Evolutionary conservation across 1,284 basidiomycete genomes (phyloP).

Genomic region (Exobasidium cylindrosporum): DNA sequence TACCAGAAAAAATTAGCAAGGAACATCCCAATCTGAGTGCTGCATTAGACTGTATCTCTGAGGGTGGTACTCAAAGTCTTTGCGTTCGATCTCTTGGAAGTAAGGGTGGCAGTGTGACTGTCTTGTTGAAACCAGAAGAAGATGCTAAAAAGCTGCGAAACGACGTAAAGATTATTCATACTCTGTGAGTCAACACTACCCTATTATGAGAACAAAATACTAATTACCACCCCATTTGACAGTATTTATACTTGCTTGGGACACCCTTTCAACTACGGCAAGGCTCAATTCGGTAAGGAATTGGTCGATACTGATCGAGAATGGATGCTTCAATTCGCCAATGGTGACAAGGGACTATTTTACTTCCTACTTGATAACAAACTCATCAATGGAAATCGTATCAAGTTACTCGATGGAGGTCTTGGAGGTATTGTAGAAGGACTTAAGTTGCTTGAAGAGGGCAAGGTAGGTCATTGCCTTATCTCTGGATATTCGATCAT

Average conservation of each 20-base stretch:
- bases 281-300: slow-evolving; percentile 25
- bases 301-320: slow-evolving; percentile 22
- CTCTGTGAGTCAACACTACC: slow-evolving; percentile 9
- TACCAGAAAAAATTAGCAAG: slow-evolving; percentile 38
- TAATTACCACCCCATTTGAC: background rate
- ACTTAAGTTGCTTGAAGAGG: slow-evolving; percentile 37
- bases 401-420: slow-evolving; percentile 36
- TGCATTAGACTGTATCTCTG: slow-evolving; percentile 49
- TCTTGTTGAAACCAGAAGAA: slow-evolving; percentile 40
- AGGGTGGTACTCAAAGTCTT: slow-evolving; percentile 43
- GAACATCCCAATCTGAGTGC: slow-evolving; percentile 43
- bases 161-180: slow-evolving; percentile 36
- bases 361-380: slow-evolving; percentile 31
- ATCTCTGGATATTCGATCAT: too few relatives aligned
- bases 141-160: slow-evolving; percentile 36
- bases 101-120: slow-evolving; percentile 34
- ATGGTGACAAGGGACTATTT: slow-evolving; percentile 24
- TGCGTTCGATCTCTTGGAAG: slow-evolving; percentile 33
- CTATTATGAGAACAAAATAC: background rate
- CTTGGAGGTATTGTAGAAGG: slow-evolving; percentile 32
- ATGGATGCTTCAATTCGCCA: slow-evolving; percentile 20
- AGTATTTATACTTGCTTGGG: slow-evolving; percentile 36
- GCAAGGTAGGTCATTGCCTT: slow-evolving; percentile 34
- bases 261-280: slow-evolving; percentile 36
- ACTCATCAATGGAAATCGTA: slow-evolving; percentile 37